These are phyloP conservation scores for Otatea glauca DNA, from an alignment of 176 grass and related monocot genomes.

Conservation along the genomic window DNA sequence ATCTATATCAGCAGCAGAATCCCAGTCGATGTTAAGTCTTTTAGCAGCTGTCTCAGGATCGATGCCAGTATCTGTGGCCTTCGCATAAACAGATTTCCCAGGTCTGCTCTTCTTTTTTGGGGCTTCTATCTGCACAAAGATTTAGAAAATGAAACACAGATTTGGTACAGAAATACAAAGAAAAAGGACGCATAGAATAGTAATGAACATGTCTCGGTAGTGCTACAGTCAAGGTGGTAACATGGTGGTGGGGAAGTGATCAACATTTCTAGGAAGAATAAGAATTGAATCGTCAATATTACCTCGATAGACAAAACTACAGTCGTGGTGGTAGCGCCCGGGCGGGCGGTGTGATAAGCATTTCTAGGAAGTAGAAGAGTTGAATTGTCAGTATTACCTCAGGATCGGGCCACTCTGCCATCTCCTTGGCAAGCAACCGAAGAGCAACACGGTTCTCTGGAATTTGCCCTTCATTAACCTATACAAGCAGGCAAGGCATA, in stretches of 20 bases:
- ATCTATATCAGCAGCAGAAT: constrained; percentile 84
- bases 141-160: constrained; percentile 2
- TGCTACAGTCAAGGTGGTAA: background rate
- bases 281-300: constrained; percentile 14
- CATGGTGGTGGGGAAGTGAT: background rate
- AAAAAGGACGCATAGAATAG: background rate
- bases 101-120: constrained; percentile 64
- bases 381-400: constrained; percentile 58
- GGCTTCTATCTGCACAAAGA: constrained; percentile 62
- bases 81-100: constrained; percentile 84
- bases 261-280: constrained; percentile 15
- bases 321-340: background rate
- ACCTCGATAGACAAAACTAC: constrained; percentile 47
- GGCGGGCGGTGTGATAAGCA: too few species aligned
- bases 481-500: constrained; percentile 37
- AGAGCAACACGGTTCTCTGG: constrained; percentile 78
- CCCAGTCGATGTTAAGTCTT: constrained; percentile 91
- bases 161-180: background rate
- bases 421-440: constrained; percentile 84
- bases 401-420: constrained; percentile 84
- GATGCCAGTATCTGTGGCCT: constrained; percentile 89
- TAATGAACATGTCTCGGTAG: background rate
- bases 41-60: constrained; percentile 80
- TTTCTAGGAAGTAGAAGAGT: constrained; percentile 16
- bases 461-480: constrained; percentile 89